Conservation (phyloP, 1,284 basidiomycete genomes). For the Moniliophthora roreri region DNA sequence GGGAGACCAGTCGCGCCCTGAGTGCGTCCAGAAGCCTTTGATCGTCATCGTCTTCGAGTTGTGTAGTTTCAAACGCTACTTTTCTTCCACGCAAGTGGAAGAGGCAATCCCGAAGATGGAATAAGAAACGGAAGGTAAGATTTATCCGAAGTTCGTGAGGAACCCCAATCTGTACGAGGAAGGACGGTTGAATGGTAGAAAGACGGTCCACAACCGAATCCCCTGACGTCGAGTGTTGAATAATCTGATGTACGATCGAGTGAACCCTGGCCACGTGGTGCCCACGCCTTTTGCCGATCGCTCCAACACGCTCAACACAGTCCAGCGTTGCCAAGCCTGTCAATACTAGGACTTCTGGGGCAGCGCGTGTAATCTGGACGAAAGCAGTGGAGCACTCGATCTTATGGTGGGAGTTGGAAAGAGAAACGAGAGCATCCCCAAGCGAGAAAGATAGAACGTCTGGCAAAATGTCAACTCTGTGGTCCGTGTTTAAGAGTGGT, state of each 20-base stretch:
- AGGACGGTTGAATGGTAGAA: conserved; percentile 78
- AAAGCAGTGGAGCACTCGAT: conserved; percentile 27
- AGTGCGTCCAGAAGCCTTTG: conserved; percentile 31
- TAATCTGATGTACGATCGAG: conserved; percentile 43
- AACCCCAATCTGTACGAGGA: conserved; percentile 69
- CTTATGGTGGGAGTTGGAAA: conserved; percentile 20
- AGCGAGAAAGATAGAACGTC: background rate
- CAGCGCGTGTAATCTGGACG: conserved; percentile 40
- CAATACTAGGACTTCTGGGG: conserved; percentile 45
- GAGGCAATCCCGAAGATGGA: conserved; percentile 66
- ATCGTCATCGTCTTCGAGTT: background rate
- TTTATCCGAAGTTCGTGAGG: conserved; percentile 67
- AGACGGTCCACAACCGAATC: conserved; percentile 66
- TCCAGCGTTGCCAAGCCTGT: conserved; percentile 31
- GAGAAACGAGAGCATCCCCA: background rate
- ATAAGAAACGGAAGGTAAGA: conserved; percentile 65
- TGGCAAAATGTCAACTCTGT: background rate
- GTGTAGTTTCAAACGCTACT: background rate
- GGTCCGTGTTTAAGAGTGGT: background rate
- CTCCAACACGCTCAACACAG: conserved; percentile 26
- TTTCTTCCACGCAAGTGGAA: conserved; percentile 29
- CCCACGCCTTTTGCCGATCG: conserved; percentile 26
- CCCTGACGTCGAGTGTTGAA: conserved; percentile 43
- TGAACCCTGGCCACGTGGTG: conserved; percentile 28
- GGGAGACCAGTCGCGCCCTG: conserved; percentile 37